Base-by-base conservation (phyloP, 257 asterid species). In the Penstemon newberryi region DNA sequence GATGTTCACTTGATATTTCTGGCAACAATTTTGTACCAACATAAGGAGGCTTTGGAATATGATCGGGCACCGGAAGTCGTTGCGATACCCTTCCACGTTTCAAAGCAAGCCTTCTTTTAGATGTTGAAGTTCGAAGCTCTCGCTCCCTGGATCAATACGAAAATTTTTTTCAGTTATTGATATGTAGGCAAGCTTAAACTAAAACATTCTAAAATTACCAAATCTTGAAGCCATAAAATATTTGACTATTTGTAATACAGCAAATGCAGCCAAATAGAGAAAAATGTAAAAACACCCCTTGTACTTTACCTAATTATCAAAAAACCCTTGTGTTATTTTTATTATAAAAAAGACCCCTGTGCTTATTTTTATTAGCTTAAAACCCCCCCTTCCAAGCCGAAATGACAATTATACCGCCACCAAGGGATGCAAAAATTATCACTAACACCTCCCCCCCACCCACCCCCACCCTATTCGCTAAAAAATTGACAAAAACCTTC, bases 1-100 rank as follows among this genome's bases (percentile, higher is more conserved):
- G 95, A 78, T 76, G 75, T 72, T 88, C 94, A 59, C 74, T 79
- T 56, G 96, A 38, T 60, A 93, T 88, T 56, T 87, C 95, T 53
- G 97, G 97, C 80, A 93, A 79, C 70, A 69, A 68, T 42, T 80
- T 73, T 63, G 94, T 63, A 69, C 82, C 83, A 52, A 79, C 92
- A 70, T 93, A 90, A 67, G 97, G 95, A 76, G 98, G 98, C 71
- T 66, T 80, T 19, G 77, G 90, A 73, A 90, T 88, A 71, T 90
- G 88, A 74, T 93, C 92, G 53, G 99, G 97, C 69, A 93, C 96
- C 15, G 86, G 89, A 63, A 90, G 91, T 70, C 72, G 81, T 67
- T 73, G 89, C 11, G 99, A 88, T 71, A 93, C 97, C 84, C 70
- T 91, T 77, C 96, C 99, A 50, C 96, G 89, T 82, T 85, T 90